A percentile compares a stretch with the other conserved stretches of the same genome.
phyloP scores from a whole-genome alignment of 2,329 filamentous ascomycete genomes.

The Ascochyta rabiei region DNA sequence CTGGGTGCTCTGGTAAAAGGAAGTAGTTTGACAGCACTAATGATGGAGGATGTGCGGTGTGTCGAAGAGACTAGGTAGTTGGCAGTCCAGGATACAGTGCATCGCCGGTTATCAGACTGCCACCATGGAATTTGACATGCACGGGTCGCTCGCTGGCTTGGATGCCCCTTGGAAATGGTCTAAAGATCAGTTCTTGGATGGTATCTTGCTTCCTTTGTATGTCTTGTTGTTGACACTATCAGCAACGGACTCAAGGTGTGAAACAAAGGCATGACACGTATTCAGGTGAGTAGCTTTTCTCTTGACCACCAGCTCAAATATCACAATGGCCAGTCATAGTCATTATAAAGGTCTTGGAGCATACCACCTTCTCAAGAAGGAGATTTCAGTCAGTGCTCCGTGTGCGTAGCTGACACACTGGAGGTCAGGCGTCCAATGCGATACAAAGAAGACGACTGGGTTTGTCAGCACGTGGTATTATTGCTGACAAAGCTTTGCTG shows the following conservation, averaged over 20 bases:
- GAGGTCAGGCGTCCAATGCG: neutral
- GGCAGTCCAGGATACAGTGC: conserved; percentile 19
- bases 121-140: conserved; percentile 49
- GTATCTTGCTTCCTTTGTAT: too few species aligned
- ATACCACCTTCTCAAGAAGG: neutral
- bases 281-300: neutral
- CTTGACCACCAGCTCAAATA: neutral
- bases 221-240: too few species aligned
- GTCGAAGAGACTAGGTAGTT: conserved; percentile 42
- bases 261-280: neutral
- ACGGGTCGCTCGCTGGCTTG: conserved; percentile 29
- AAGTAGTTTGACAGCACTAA: conserved; percentile 56
- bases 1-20: conserved; percentile 53
- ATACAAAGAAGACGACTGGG: neutral
- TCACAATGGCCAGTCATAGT: neutral
- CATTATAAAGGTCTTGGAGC: neutral
- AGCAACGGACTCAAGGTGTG: too few species aligned
- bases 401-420: neutral
- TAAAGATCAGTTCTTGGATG: too few species aligned
- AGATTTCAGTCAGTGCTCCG: conserved; percentile 6
- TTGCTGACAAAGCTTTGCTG: neutral
- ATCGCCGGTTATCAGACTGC: conserved; percentile 37
- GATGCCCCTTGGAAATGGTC: conserved; percentile 16
- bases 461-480: conserved; percentile 5
- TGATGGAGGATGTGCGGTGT: conserved; percentile 46